Conservation (phyloP, 257 asterid genomes). For the Solanum ahanhuiri region DNA sequence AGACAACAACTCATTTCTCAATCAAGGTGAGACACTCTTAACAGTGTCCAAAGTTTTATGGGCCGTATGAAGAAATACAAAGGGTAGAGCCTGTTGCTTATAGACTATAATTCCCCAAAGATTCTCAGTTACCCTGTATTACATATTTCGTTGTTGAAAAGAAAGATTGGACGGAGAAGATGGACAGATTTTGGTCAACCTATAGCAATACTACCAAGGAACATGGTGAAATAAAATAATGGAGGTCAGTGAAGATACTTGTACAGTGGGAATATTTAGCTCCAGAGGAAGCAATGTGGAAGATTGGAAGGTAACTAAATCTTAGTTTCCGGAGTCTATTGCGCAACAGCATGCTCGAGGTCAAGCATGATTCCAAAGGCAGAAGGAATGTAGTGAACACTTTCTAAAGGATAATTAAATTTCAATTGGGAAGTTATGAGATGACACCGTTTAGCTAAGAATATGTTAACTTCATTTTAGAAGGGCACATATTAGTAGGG, state of each 20-base stretch:
- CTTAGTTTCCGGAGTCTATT: not conserved
- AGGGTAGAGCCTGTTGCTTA: not conserved
- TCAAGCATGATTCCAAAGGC: not conserved
- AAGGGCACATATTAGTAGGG: not conserved
- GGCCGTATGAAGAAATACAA: not conserved
- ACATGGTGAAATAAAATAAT: not conserved
- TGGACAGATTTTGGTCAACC: not conserved
- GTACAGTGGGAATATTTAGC: not conserved
- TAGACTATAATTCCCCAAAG: not conserved
- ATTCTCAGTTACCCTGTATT: not conserved
- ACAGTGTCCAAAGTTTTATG: not conserved
- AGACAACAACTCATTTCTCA: not conserved
- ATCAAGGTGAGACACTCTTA: not conserved
- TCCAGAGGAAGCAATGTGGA: not conserved
- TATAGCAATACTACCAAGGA: not conserved
- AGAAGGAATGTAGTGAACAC: not conserved
- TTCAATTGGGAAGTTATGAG: not conserved
- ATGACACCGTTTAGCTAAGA: not conserved
- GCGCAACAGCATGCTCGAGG: not conserved
- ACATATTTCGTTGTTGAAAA: not conserved
- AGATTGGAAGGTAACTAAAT: not conserved
- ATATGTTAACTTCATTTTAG: not conserved
- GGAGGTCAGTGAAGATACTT: not conserved
- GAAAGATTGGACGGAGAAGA: not conserved
- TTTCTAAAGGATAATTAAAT: not conserved